Conservation (phyloP, 306 rosid genomes). For the Luffa aegyptiaca region DNA sequence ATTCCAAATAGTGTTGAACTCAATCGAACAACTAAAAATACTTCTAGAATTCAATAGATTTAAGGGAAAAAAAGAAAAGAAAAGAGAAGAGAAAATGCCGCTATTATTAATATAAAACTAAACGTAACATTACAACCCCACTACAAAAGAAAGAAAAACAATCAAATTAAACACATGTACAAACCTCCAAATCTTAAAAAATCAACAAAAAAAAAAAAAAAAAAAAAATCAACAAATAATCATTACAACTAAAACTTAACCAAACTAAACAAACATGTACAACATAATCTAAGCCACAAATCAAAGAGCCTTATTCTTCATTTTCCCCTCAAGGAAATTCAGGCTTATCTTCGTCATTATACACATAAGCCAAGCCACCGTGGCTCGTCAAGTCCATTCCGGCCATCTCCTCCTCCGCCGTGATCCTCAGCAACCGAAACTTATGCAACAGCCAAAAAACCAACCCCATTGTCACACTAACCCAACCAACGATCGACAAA, state of each 20-base stretch:
- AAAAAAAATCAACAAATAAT: too few species aligned
- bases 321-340: background rate
- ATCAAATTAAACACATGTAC: background rate
- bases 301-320: background rate
- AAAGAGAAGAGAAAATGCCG: too few species aligned
- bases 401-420: conserved; percentile 40
- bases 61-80: too few species aligned
- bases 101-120: background rate
- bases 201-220: background rate
- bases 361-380: conserved; percentile 44
- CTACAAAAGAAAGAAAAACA: background rate
- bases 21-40: too few species aligned
- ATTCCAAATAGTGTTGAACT: too few species aligned
- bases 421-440: conserved; percentile 28
- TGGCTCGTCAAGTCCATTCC: conserved; percentile 53
- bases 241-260: too few species aligned
- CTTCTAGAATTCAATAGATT: too few species aligned
- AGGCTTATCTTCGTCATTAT: conserved; percentile 7
- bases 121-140: background rate
- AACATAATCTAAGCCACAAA: background rate
- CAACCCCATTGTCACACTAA: conserved; percentile 43
- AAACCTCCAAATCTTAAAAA: background rate
- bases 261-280: background rate
- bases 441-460: conserved; percentile 34
- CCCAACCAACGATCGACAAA: conserved; percentile 27